Base-by-base conservation (phyloP, 116 monocot species). In the Trichopus zeylanicus region DNA sequence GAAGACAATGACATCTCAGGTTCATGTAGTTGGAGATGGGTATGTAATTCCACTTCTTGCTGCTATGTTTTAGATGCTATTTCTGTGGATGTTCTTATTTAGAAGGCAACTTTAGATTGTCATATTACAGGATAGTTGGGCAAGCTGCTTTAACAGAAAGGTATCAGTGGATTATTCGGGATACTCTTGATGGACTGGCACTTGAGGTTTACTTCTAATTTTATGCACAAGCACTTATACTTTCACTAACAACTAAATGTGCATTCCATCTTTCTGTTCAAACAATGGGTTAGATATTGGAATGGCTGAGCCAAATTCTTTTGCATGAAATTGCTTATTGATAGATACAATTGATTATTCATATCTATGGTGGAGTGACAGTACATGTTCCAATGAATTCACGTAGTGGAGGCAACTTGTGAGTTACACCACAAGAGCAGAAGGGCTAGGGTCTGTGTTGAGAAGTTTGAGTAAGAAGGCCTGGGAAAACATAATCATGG, bases 11-110 rank as follows among this genome's bases (percentile, higher is more conserved):
- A 34, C 42, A 32, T 58, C 62, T 5, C 70, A 79, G 55, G 76
- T 79, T 30, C 72, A 87, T 68, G 57, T 71, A 46, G 21, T 76
- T 16, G 87, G 87, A 51, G 57, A 78, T 52, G 81, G 82, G 86
- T 86, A 29, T 30, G 86, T 75, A 22, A 51, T 58, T 51, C 29
- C 67, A 55, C 54, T 52, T 56, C 42, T 6, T 9, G 15, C n/a
- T 4, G 19, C 22, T 32, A 0, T 53, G 22, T 69, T 51, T 32
- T 26, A 12, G 18, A 10, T 18, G 49, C 21, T 48, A 8, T 23
- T 52, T 61, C 20, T 6, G 1, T 20, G 7, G 20, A 1, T 59
- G 9, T 9, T 15, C 13, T 22, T 23, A 24, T 11, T 68, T n/a
- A 60, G 26, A 16, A 52, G 7, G 25, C 16, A 7, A 49, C 4